phyloP scores from a whole-genome alignment of 2,329 filamentous ascomycete species.

The Xylaria sp. region DNA sequence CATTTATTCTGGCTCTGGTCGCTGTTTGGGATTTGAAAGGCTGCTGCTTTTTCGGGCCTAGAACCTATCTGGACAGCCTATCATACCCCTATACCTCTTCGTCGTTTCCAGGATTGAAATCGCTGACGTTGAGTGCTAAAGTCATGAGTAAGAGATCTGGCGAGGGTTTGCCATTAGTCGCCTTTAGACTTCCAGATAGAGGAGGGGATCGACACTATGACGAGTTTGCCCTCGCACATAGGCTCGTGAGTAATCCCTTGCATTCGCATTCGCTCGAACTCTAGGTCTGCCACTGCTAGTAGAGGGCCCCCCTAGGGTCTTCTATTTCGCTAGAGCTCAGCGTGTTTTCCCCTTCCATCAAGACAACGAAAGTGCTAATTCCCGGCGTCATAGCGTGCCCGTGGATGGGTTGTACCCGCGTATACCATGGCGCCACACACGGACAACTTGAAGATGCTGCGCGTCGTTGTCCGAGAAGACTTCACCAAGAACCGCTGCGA shows the following conservation, averaged over 20 bases:
- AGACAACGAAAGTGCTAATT: slow-evolving; percentile 10
- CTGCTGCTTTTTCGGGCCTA: neutral
- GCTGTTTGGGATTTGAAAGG: neutral
- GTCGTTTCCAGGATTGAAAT: no score
- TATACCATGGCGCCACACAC: slow-evolving; percentile 97
- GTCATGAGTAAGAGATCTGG: slow-evolving; percentile 85
- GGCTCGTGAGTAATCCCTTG: slow-evolving; percentile 60
- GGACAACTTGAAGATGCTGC: slow-evolving; percentile 86
- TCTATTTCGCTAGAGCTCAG: neutral
- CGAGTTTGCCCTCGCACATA: slow-evolving; percentile 84
- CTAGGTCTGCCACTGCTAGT: no score
- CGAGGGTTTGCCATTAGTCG: slow-evolving; percentile 86
- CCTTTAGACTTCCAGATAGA: slow-evolving; percentile 76
- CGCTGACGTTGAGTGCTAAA: slow-evolving; percentile 9
- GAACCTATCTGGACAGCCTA: neutral
- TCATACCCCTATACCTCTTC: neutral
- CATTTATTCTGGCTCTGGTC: neutral
- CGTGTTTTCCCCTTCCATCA: neutral
- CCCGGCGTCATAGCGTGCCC: slow-evolving; percentile 63
- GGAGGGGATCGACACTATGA: slow-evolving; percentile 72
- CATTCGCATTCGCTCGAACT: neutral
- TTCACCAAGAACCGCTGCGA: slow-evolving; percentile 88
- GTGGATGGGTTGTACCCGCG: slow-evolving; percentile 93
- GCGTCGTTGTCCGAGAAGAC: slow-evolving; percentile 92
- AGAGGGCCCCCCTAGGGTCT: no score